Conservation (phyloP, 164 flowering plant species). For the Piper betle region DNA sequence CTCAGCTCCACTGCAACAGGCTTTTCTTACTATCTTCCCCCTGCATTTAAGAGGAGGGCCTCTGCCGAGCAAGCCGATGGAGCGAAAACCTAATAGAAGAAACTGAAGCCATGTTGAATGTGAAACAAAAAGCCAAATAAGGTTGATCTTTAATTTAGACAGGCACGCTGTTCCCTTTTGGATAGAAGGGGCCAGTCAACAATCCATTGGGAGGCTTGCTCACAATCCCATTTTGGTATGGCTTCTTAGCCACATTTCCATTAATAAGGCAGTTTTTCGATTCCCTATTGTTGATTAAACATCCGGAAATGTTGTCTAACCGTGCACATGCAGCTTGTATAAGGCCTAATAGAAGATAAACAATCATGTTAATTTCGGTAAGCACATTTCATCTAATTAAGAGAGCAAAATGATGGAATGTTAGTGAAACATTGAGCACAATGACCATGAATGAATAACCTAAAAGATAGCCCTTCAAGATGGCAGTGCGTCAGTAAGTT, state of each 20-base stretch:
- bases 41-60: neutral
- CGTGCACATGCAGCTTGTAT: constrained; percentile 12
- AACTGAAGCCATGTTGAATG: neutral
- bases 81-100: neutral
- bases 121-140: neutral
- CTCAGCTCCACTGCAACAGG: neutral
- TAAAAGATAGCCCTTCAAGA: no score
- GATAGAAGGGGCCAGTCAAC: neutral
- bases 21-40: neutral
- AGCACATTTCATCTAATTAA: neutral
- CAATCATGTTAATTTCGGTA: no score
- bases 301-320: neutral
- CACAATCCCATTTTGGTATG: constrained; percentile 19
- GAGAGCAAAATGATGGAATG: neutral
- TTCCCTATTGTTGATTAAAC: constrained; percentile 2
- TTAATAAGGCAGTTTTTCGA: constrained; percentile 18
- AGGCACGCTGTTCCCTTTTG: constrained; percentile 10
- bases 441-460: no score
- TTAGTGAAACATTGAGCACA: no score
- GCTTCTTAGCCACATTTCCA: constrained; percentile 20
- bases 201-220: constrained; percentile 2
- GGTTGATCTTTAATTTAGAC: constrained; percentile 1
- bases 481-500: neutral
- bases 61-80: constrained; percentile 1
- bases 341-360: constrained; percentile 24